phyloP scores from a whole-genome alignment of 2,329 filamentous ascomycete species.

The Tolypocladium cylindrosporum region DNA sequence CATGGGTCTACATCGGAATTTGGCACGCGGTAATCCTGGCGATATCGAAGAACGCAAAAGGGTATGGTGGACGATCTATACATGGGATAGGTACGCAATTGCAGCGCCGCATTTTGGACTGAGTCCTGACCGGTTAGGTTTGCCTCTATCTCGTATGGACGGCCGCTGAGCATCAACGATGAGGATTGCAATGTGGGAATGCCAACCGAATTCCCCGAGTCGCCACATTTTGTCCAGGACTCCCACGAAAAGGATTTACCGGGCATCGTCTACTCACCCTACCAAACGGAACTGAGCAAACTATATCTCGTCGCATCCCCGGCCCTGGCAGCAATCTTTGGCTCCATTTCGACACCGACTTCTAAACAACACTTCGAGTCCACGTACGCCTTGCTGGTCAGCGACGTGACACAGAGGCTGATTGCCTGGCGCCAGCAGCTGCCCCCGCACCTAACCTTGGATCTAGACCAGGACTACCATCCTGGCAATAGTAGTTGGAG shows the following conservation, averaged over 20 bases:
- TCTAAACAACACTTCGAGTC: constrained; percentile 1
- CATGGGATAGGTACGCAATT: constrained; percentile 23
- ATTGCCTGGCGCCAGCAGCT: neutral
- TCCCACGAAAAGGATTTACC: neutral
- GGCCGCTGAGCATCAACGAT: constrained; percentile 29
- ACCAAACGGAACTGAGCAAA: constrained; percentile 16
- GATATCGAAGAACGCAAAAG: constrained; percentile 24
- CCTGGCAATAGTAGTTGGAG: neutral
- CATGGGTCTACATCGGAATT: neutral
- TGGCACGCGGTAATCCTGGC: constrained; percentile 12
- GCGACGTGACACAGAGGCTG: neutral
- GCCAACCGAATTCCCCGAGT: constrained; percentile 22
- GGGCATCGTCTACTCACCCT: constrained; percentile 11
- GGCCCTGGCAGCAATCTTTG: constrained; percentile 17
- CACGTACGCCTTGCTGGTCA: neutral
- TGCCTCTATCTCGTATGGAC: constrained; percentile 27
- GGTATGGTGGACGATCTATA: constrained; percentile 31
- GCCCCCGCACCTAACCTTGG: neutral
- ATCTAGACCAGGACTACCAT: neutral
- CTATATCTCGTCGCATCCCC: constrained; percentile 19
- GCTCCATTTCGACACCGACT: constrained; percentile 2
- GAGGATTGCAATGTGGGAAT: constrained; percentile 25
- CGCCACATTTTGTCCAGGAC: constrained; percentile 13
- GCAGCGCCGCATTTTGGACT: neutral
- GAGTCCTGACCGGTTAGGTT: neutral